phyloP scores from a whole-genome alignment of 441 rosid species.

The Euphorbia schlechtendalii region DNA sequence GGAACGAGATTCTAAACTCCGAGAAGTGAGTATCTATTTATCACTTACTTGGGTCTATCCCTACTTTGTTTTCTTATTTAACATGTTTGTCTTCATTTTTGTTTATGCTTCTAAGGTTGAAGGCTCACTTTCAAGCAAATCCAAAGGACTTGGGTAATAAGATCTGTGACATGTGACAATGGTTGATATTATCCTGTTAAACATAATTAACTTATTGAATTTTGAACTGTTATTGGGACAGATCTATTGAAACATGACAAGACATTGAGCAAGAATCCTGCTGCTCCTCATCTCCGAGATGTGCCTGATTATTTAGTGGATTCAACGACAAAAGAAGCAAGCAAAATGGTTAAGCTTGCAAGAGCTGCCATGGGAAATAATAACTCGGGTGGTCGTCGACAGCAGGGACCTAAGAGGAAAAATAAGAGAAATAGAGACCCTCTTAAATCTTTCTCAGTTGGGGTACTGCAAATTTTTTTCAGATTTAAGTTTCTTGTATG shows the following conservation, averaged over 20 bases:
- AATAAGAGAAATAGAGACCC: conserved; percentile 57
- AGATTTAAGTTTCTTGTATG: neutral
- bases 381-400: conserved; percentile 30
- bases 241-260: conserved; percentile 86
- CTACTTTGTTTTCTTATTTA: neutral
- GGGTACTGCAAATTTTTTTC: conserved; percentile 34
- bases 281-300: conserved; percentile 62
- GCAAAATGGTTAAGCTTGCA: conserved; percentile 76
- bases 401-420: conserved; percentile 40
- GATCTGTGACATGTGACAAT: neutral
- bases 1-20: conserved; percentile 85
- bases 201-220: neutral
- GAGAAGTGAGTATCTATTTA: conserved; percentile 54
- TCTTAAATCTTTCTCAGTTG: conserved; percentile 55
- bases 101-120: conserved; percentile 44
- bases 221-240: conserved; percentile 24
- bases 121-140: conserved; percentile 83
- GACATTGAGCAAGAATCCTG: conserved; percentile 57
- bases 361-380: conserved; percentile 77
- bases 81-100: neutral
- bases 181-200: neutral
- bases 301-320: conserved; percentile 80
- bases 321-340: conserved; percentile 68
- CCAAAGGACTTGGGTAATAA: conserved; percentile 64
- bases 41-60: neutral